These are phyloP conservation scores for Cladosporium velox DNA, from an alignment of 2,329 filamentous ascomycete species.

Conservation along the genomic window DNA sequence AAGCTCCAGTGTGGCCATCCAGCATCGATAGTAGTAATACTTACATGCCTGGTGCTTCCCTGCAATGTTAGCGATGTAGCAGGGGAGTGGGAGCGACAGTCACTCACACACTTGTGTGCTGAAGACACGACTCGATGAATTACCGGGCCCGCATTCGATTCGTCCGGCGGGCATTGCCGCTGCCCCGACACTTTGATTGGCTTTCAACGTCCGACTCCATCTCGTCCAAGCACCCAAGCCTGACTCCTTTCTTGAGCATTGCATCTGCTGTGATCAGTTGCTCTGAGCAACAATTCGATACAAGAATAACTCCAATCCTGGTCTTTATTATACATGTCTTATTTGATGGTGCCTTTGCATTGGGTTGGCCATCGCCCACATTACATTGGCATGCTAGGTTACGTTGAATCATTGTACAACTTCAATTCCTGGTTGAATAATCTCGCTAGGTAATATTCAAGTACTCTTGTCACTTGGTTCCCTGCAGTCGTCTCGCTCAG, in stretches of 20 bases:
- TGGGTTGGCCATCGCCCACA: not conserved
- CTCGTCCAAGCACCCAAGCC: slow-evolving; percentile 6
- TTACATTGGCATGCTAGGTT: not conserved
- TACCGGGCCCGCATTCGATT: slow-evolving; percentile 11
- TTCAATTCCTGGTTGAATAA: not conserved
- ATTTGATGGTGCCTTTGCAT: not conserved
- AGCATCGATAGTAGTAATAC: not conserved
- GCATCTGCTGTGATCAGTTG: not conserved
- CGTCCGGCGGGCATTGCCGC: slow-evolving; percentile 8
- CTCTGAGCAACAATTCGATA: not conserved
- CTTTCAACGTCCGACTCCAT: slow-evolving; percentile 12
- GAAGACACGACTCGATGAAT: slow-evolving; percentile 18
- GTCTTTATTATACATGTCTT: not conserved
- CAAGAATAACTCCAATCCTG: not conserved
- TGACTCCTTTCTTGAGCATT: not conserved
- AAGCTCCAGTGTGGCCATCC: not conserved
- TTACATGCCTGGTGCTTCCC: slow-evolving; percentile 6
- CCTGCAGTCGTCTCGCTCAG: not conserved
- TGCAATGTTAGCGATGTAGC: slow-evolving; percentile 5
- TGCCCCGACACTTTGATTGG: slow-evolving; percentile 14
- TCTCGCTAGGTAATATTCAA: not conserved
- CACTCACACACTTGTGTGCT: slow-evolving; percentile 14
- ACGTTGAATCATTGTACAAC: not conserved
- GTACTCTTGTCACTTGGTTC: not conserved
- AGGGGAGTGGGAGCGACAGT: slow-evolving; percentile 17